Evolutionary conservation across 495 filamentous ascomycete genomes (phyloP).

Genomic region (Trichoderma asperelloides): DNA sequence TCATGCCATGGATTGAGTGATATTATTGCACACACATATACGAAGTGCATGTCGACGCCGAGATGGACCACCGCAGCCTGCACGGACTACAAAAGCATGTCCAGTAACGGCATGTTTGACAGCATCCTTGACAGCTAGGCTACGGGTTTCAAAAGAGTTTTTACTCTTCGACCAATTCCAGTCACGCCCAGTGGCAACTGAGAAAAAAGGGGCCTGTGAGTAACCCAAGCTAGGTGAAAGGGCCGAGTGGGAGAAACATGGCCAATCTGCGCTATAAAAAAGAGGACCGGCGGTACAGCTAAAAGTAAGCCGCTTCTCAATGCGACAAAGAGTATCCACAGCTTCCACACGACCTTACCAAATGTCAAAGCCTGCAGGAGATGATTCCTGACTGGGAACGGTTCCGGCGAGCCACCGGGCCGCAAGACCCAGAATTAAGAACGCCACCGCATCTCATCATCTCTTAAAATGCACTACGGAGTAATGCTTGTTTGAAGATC

Average conservation of each 20-base stretch:
- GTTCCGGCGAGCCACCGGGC: conserved; percentile 5
- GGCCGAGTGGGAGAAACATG: conserved; percentile 4
- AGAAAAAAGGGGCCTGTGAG: neutral
- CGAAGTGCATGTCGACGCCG: too few species aligned
- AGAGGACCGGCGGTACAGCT: neutral
- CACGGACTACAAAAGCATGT: neutral
- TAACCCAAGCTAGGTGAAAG: conserved; percentile 1
- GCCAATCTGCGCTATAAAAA: neutral
- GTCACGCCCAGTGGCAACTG: neutral
- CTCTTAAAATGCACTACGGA: conserved; percentile 4
- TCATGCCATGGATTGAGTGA: neutral
- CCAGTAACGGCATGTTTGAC: neutral
- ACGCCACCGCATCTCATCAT: conserved; percentile 8
- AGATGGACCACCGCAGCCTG: too few species aligned
- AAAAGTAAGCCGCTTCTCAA: neutral
- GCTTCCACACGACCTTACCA: conserved; percentile 1
- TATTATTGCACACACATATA: neutral
- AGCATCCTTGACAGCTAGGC: neutral
- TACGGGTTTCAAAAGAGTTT: neutral
- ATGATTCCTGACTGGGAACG: conserved; percentile 7
- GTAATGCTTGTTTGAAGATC: neutral
- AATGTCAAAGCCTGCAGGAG: conserved; percentile 5
- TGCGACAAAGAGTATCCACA: neutral
- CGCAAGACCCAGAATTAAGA: neutral
- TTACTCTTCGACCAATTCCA: neutral